These are phyloP conservation scores for Leccinum rimulosum DNA, from an alignment of 768 basidiomycete genomes.

Conservation along the genomic window DNA sequence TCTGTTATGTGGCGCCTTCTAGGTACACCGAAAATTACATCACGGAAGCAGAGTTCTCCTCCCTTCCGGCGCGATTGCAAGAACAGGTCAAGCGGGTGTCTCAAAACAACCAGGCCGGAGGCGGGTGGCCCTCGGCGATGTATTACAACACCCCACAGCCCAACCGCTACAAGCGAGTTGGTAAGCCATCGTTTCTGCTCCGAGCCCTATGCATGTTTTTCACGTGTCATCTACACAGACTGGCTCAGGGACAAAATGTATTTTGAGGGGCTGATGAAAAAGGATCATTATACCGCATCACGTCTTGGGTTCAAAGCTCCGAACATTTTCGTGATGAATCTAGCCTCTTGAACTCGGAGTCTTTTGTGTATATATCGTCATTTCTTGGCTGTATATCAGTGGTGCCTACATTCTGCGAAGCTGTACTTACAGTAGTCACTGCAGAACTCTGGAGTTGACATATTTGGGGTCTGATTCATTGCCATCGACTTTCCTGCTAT, in stretches of 20 bases:
- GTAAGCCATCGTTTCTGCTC: slow-evolving; percentile 39
- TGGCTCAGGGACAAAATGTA: slow-evolving; percentile 74
- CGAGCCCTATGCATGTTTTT: neutral
- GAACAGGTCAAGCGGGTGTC: slow-evolving; percentile 70
- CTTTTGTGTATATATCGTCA: slow-evolving; percentile 4
- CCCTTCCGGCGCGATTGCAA: slow-evolving; percentile 61
- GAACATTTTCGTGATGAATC: slow-evolving; percentile 73
- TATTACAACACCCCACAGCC: slow-evolving; percentile 49
- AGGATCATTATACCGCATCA: slow-evolving; percentile 55
- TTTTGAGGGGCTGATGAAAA: slow-evolving; percentile 62
- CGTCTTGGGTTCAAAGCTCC: slow-evolving; percentile 77
- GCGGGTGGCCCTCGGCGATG: slow-evolving; percentile 35
- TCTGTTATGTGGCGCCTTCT: slow-evolving; percentile 3
- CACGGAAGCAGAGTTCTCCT: slow-evolving; percentile 61
- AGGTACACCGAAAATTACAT: slow-evolving; percentile 72
- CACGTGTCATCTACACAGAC: slow-evolving; percentile 40
- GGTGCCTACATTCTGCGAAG: neutral
- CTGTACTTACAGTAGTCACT: neutral
- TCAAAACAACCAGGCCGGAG: slow-evolving; percentile 32
- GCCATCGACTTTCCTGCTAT: slow-evolving; percentile 4
- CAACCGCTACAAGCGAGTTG: slow-evolving; percentile 58
- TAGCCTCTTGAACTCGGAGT: slow-evolving; percentile 40
- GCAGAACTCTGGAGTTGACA: neutral
- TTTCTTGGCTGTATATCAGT: slow-evolving; percentile 8
- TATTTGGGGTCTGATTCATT: neutral